phyloP scores from a whole-genome alignment of 1,139 yeast genomes.

The Arxiozyma heterogenica region DNA sequence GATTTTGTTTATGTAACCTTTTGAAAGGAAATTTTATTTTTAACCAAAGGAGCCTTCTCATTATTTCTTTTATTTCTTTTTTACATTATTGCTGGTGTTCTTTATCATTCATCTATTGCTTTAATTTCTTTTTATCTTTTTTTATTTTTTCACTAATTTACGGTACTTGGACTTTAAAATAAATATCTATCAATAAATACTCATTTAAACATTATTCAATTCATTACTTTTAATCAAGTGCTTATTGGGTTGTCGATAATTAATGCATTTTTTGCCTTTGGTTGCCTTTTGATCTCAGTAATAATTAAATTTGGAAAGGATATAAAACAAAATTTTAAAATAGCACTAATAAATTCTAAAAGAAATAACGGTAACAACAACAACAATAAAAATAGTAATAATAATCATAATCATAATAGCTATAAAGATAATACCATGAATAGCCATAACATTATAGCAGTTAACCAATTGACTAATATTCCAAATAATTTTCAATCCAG shows the following conservation, averaged over 20 bases:
- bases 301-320: not conserved
- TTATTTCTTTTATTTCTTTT: no score
- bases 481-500: constrained; percentile 1
- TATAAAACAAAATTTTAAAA: not conserved
- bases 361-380: not conserved
- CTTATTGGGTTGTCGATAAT: not conserved
- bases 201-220: not conserved
- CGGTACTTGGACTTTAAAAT: no score
- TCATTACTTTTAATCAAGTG: not conserved
- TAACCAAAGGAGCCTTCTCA: no score
- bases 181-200: not conserved
- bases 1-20: no score
- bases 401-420: no score
- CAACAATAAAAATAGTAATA: not conserved
- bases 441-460: constrained; percentile 3
- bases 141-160: not conserved
- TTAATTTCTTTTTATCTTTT: not conserved
- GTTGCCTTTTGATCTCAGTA: not conserved
- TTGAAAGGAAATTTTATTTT: no score
- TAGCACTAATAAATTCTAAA: not conserved
- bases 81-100: no score
- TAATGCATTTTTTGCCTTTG: not conserved
- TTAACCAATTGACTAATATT: constrained; percentile 5
- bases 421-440: not conserved
- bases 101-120: no score